Base-by-base conservation (phyloP, 257 asterid species). In the Solanum dulcamara region DNA sequence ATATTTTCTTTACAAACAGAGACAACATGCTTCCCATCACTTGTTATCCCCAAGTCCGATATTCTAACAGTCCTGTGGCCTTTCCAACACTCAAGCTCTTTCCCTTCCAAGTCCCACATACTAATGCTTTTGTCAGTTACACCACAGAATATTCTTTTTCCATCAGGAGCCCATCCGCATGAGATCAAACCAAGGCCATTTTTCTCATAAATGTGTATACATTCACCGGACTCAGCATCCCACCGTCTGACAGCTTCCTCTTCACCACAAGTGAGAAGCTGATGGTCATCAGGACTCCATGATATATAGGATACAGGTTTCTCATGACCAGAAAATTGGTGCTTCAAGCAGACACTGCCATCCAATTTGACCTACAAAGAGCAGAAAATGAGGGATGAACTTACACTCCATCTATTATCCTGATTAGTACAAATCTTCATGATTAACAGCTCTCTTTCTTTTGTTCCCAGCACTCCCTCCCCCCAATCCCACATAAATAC, bases 61-160 rank as follows among this genome's bases (percentile, higher is more conserved):
- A 86, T 92, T 89, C 86, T 93, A 83, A 74, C 50, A 62, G 98
- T 92, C 88, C 88, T 89, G 67, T 88, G 96, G 84, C 99, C 99
- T 90, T 91, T 93, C 98, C 97, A 97, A 82, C 94, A 88, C 24
- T 95, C 93, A 3, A 95, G 55, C 89, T 97, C 98, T 89, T 93
- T 95, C 67, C 99, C 99, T 40, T 92, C 97, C 82, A 91, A 86
- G 87, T 94, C 98, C 98, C 98, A 95, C 98, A 92, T 89, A 86
- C 81, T 84, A 88, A 97, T 91, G 89, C 98, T 97, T 90, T 89
- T 95, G 89, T 97, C 98, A 72, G 93, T 90, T 64, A 89, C 92
- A 87, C 99, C 97, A 48, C 92, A 86, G 86, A 94, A 95, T 84
- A 97, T 84, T 80, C 88, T 87, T 87, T 90, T 87, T 80, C 97